Evolutionary conservation across 192 early-diverging fungal species (phyloP).

Genomic region (Gryganskiella cystojenkinii): DNA sequence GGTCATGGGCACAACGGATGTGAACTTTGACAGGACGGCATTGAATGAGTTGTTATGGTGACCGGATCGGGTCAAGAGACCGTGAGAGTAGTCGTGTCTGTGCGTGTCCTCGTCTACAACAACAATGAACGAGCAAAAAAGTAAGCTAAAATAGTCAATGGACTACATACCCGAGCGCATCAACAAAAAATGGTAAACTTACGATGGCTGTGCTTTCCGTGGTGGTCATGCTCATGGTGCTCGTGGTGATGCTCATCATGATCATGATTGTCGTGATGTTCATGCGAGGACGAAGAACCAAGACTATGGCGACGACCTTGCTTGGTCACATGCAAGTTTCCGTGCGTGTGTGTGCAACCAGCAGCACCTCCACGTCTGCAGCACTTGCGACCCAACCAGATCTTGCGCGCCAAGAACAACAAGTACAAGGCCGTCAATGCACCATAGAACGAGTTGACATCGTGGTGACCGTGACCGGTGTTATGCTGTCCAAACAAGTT

Average conservation of each 20-base stretch:
- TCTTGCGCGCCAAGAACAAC: slow-evolving; percentile 29
- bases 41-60: slow-evolving; percentile 29
- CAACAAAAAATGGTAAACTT: slow-evolving; percentile 2
- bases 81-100: background rate
- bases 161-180: background rate
- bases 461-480: background rate
- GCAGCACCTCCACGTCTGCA: background rate
- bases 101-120: background rate
- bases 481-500: slow-evolving; percentile 16
- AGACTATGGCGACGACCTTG: slow-evolving; percentile 18
- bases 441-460: slow-evolving; percentile 33
- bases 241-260: slow-evolving; percentile 6
- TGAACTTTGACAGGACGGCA: slow-evolving; percentile 22
- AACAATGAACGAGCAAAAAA: background rate
- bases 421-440: slow-evolving; percentile 37
- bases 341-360: background rate
- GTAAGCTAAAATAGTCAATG: background rate
- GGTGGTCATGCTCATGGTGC: slow-evolving; percentile 4
- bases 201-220: slow-evolving; percentile 36
- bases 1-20: slow-evolving; percentile 19
- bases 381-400: slow-evolving; percentile 30
- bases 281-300: slow-evolving; percentile 18
- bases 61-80: background rate
- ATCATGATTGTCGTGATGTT: slow-evolving; percentile 13
- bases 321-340: slow-evolving; percentile 18